Percentiles rank a stretch among this genome's conserved stretches.
Conservation (phyloP, 228 moss, liverwort and hornwort species). For the Sphagnum fallax region DNA sequence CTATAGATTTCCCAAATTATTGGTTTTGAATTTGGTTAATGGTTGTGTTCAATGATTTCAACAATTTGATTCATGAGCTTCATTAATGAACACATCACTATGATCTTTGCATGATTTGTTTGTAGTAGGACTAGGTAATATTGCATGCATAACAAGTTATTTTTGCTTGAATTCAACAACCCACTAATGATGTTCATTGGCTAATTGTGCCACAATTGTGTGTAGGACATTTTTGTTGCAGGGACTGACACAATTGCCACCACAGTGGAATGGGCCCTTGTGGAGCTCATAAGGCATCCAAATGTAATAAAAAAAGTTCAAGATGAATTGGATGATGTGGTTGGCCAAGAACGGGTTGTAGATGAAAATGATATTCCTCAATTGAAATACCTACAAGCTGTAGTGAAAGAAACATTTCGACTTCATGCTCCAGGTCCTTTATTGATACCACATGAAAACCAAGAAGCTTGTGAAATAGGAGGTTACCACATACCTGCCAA, state of each 20-base stretch:
- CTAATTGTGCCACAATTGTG: too few relatives aligned
- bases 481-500: slow-evolving; percentile 6
- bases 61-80: too few relatives aligned
- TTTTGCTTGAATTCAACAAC: too few relatives aligned
- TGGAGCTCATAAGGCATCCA: slow-evolving; percentile 5
- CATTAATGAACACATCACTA: too few relatives aligned
- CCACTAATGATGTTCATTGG: too few relatives aligned
- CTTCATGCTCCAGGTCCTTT: slow-evolving; percentile 3
- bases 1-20: too few relatives aligned
- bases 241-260: slow-evolving; percentile 3
- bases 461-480: slow-evolving; percentile 4
- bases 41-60: too few relatives aligned
- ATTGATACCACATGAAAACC: slow-evolving; percentile 4
- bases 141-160: too few relatives aligned
- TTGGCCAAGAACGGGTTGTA: slow-evolving; percentile 5
- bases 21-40: too few relatives aligned
- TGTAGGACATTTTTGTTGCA: slow-evolving; percentile 4
- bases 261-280: slow-evolving; percentile 7
- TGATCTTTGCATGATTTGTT: too few relatives aligned
- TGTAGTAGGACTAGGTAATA: too few relatives aligned
- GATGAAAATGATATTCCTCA: slow-evolving; percentile 4
- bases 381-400: slow-evolving; percentile 4
- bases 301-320: slow-evolving; percentile 1
- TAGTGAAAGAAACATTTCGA: slow-evolving; percentile 5
- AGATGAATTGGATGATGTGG: slow-evolving; percentile 5